A percentile compares a stretch with the other conserved stretches of the same genome.
These are phyloP conservation scores for Penicillium concentricum DNA, from an alignment of 2,329 filamentous ascomycete species.

Conservation along the genomic window DNA sequence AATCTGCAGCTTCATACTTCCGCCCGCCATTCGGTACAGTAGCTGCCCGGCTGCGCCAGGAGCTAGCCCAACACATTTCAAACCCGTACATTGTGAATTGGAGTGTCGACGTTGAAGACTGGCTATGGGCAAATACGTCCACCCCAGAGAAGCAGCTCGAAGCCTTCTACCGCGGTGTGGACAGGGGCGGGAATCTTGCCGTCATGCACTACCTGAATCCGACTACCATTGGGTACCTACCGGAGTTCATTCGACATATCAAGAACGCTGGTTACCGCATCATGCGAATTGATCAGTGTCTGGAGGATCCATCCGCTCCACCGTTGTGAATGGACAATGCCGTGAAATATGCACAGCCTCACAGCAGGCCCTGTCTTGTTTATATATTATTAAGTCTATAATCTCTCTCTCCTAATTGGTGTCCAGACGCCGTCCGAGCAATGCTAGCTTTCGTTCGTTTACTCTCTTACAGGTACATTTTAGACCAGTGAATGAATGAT, in stretches of 20 bases:
- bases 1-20: constrained; percentile 55
- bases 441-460: background rate
- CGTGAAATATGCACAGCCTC: background rate
- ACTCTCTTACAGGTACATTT: background rate
- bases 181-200: constrained; percentile 62
- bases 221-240: constrained; percentile 62
- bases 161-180: constrained; percentile 63
- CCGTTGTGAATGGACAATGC: constrained; percentile 8
- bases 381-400: constrained; percentile 3
- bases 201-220: constrained; percentile 70
- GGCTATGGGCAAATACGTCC: constrained; percentile 61
- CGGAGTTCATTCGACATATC: constrained; percentile 64
- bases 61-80: constrained; percentile 54
- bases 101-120: constrained; percentile 71
- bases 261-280: constrained; percentile 63
- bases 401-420: background rate
- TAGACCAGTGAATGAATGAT: background rate
- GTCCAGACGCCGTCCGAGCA: background rate
- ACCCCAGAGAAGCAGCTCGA: constrained; percentile 67
- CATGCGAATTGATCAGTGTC: constrained; percentile 66
- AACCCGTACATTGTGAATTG: constrained; percentile 64
- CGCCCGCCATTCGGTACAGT: constrained; percentile 68
- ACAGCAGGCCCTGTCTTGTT: background rate
- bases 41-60: constrained; percentile 64
- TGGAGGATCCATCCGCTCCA: constrained; percentile 54